A percentile compares a stretch with the other conserved stretches of the same genome.
These are phyloP conservation scores for Fusarium sublunatum DNA, from an alignment of 2,329 filamentous ascomycete species.

Conservation along the genomic window DNA sequence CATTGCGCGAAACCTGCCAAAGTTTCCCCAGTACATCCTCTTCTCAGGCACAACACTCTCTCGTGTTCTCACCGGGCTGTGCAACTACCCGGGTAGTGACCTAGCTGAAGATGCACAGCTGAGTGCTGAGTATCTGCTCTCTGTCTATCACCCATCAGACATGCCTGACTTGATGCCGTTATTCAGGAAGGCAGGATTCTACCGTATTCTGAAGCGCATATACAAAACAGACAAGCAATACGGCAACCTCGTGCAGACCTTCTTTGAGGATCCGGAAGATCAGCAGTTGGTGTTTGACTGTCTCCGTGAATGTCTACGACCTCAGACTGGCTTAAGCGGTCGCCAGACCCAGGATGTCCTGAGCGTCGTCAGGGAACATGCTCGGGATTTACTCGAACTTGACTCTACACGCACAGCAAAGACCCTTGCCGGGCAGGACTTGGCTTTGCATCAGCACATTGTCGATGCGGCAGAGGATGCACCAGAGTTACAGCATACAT, in stretches of 20 bases:
- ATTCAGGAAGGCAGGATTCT: slow-evolving; percentile 85
- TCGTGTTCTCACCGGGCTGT: slow-evolving; percentile 82
- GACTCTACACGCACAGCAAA: slow-evolving; percentile 73
- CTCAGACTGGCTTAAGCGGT: slow-evolving; percentile 69
- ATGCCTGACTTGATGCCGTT: slow-evolving; percentile 78
- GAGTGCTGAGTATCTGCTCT: slow-evolving; percentile 95
- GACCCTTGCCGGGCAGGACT: slow-evolving; percentile 70
- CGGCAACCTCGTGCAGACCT: slow-evolving; percentile 79
- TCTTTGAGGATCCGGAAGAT: slow-evolving; percentile 86
- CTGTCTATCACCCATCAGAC: slow-evolving; percentile 90
- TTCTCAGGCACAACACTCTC: slow-evolving; percentile 88
- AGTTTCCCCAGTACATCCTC: slow-evolving; percentile 95
- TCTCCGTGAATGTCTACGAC: slow-evolving; percentile 78
- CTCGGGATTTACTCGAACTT: slow-evolving; percentile 73
- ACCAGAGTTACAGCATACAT: slow-evolving; percentile 76
- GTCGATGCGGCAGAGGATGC: slow-evolving; percentile 71
- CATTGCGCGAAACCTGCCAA: slow-evolving; percentile 92
- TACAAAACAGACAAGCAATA: slow-evolving; percentile 85
- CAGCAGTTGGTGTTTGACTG: slow-evolving; percentile 81
- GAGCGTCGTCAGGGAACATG: slow-evolving; percentile 71
- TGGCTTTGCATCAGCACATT: slow-evolving; percentile 74
- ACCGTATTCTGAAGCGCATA: slow-evolving; percentile 88
- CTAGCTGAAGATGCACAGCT: slow-evolving; percentile 94
- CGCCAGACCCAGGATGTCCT: slow-evolving; percentile 81
- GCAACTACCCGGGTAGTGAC: slow-evolving; percentile 82